A percentile compares a stretch with the other conserved stretches of the same genome.
Conservation (phyloP, 2,329 filamentous ascomycete genomes). For the Lachnellula hyalina region DNA sequence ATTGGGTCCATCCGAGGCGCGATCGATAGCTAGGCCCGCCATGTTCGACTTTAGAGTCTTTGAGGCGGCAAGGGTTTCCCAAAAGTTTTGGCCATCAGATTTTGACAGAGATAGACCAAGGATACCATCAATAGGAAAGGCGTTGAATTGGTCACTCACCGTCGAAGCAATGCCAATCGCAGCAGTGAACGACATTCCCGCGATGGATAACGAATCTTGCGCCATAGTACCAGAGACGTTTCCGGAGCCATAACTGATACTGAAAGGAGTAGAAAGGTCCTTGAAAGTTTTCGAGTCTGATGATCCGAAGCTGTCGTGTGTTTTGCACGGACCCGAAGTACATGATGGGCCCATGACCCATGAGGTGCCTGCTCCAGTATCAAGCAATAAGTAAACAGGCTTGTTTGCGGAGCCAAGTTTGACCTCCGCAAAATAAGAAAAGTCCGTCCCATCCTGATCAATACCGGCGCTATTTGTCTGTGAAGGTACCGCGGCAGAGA, state of each 20-base stretch:
- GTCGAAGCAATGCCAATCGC: conserved; percentile 68
- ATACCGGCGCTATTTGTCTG: conserved; percentile 48
- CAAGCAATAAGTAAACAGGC: conserved; percentile 56
- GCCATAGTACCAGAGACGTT: conserved; percentile 62
- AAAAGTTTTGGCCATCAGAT: conserved; percentile 55
- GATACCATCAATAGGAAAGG: conserved; percentile 84
- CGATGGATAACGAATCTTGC: conserved; percentile 62
- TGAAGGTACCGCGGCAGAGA: conserved; percentile 34
- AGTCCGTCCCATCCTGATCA: conserved; percentile 60
- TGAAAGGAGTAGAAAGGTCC: conserved; percentile 48
- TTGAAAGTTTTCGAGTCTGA: conserved; percentile 60
- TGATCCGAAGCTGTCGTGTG: conserved; percentile 65
- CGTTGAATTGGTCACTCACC: conserved; percentile 67
- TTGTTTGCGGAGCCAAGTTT: conserved; percentile 50
- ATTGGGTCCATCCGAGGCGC: conserved; percentile 58
- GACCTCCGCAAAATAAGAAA: conserved; percentile 58
- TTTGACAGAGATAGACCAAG: conserved; percentile 66
- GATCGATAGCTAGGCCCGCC: conserved; percentile 66
- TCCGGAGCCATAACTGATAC: conserved; percentile 72
- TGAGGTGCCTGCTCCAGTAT: conserved; percentile 65
- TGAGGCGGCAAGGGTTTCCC: conserved; percentile 55
- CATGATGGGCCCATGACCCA: conserved; percentile 80
- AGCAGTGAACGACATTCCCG: conserved; percentile 57
- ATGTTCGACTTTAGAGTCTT: conserved; percentile 58
- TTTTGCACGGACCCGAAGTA: conserved; percentile 56